Evolutionary conservation across 179 eudicot genomes (phyloP).

Genomic region (Vitellaria paradoxa): DNA sequence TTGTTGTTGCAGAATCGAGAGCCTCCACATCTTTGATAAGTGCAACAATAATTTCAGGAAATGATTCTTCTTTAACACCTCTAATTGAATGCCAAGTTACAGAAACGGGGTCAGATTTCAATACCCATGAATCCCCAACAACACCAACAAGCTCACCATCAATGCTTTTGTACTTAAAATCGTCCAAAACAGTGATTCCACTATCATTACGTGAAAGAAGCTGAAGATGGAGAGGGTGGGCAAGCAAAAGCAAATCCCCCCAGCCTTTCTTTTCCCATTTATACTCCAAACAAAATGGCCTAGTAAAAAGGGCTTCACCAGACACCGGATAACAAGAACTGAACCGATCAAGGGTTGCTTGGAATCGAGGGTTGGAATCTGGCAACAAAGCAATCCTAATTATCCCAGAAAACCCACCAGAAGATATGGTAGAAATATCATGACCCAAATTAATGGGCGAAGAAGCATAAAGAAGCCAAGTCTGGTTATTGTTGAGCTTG

Average conservation of each 20-base stretch:
- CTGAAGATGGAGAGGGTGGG: conserved; percentile 72
- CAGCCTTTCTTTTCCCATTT: conserved; percentile 74
- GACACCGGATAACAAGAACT: conserved; percentile 69
- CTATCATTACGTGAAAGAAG: conserved; percentile 38
- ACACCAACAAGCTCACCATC: conserved; percentile 95
- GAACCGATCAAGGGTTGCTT: conserved; percentile 54
- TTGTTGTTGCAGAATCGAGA: conserved; percentile 39
- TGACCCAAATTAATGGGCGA: conserved; percentile 48
- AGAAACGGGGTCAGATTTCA: conserved; percentile 58
- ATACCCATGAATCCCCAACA: conserved; percentile 85
- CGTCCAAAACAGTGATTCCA: conserved; percentile 46
- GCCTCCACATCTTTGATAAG: conserved; percentile 56
- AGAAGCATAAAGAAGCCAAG: conserved; percentile 68
- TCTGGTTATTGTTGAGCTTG: conserved; percentile 71
- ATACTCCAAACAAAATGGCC: conserved; percentile 65
- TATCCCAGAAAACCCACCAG: conserved; percentile 52
- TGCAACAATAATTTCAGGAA: conserved; percentile 51
- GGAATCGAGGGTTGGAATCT: conserved; percentile 28
- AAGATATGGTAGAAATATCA: conserved; percentile 44
- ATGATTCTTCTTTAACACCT: conserved; percentile 56
- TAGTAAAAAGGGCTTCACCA: conserved; percentile 50
- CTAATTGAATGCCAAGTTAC: conserved; percentile 76
- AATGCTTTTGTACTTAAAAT: conserved; percentile 67
- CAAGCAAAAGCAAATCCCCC: conserved; percentile 84
- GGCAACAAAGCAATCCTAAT: conserved; percentile 61